Conservation (phyloP, 495 filamentous ascomycete genomes). For the Amniculicola lignicola region DNA sequence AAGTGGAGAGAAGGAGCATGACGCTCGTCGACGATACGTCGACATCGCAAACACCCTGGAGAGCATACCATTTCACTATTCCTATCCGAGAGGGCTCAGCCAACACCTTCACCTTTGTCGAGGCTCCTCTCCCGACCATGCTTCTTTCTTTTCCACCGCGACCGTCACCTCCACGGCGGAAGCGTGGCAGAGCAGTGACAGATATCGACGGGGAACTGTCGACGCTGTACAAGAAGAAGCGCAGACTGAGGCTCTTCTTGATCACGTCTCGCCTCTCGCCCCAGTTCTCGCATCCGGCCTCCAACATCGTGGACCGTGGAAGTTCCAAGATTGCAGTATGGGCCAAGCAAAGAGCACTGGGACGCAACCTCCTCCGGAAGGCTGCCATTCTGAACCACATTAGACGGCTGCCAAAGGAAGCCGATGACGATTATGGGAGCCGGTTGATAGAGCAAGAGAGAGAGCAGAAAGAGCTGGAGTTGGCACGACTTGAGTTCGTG, state of each 20-base stretch:
- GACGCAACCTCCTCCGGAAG: constrained; percentile 48
- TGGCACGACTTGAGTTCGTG: constrained; percentile 22
- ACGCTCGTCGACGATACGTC: not conserved
- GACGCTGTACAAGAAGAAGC: constrained; percentile 58
- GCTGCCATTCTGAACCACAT: constrained; percentile 56
- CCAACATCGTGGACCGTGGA: constrained; percentile 63
- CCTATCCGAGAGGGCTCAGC: not conserved
- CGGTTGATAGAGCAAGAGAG: constrained; percentile 26
- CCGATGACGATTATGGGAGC: constrained; percentile 30
- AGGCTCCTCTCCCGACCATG: constrained; percentile 10
- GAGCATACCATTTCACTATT: not conserved
- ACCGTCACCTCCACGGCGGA: constrained; percentile 36
- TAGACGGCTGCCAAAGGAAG: constrained; percentile 33
- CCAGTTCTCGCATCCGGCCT: constrained; percentile 65
- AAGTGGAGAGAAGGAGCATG: constrained; percentile 20
- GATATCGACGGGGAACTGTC: constrained; percentile 60
- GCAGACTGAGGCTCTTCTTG: constrained; percentile 58
- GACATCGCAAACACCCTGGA: constrained; percentile 6
- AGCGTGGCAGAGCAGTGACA: constrained; percentile 56
- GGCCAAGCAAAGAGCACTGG: constrained; percentile 44
- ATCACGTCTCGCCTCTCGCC: constrained; percentile 66
- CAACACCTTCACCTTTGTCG: constrained; percentile 20
- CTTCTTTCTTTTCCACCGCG: constrained; percentile 21
- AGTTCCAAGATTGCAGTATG: constrained; percentile 56
- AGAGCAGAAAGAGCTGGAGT: constrained; percentile 27